phyloP scores from a whole-genome alignment of 164 flowering plant species.

The Paratinospora sagittata region DNA sequence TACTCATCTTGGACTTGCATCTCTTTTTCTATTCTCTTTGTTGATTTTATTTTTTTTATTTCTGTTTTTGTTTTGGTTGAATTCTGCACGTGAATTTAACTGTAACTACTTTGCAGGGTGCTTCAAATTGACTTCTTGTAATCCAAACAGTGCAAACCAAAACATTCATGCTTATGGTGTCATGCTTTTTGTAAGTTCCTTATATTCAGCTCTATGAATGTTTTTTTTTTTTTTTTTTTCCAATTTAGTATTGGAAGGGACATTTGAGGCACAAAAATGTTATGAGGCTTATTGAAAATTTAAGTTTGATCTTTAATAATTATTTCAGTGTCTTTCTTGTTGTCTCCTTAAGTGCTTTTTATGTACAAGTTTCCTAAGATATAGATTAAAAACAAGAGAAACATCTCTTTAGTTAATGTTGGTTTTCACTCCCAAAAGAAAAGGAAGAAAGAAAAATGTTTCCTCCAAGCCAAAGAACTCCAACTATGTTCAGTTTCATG shows the following conservation, averaged over 20 bases:
- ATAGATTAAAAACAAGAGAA: too few species aligned
- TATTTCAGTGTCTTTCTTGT: too few species aligned
- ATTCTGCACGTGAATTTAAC: slow-evolving; percentile 1
- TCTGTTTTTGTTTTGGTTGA: not conserved
- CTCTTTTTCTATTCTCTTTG: not conserved
- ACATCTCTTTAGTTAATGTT: too few species aligned
- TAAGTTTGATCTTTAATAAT: too few species aligned
- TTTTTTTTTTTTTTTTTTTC: not conserved
- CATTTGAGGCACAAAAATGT: not conserved
- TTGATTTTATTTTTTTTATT: not conserved
- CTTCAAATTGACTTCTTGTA: slow-evolving; percentile 64
- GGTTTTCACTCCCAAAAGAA: too few species aligned
- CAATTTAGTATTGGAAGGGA: not conserved
- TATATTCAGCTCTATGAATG: not conserved
- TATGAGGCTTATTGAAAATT: too few species aligned
- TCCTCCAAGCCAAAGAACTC: not conserved
- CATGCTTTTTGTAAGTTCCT: slow-evolving; percentile 67
- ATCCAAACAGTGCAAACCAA: slow-evolving; percentile 58
- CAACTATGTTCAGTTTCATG: not conserved
- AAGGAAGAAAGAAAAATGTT: not conserved
- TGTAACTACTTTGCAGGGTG: slow-evolving; percentile 45
- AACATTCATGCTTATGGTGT: slow-evolving; percentile 80
- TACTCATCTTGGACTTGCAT: not conserved
- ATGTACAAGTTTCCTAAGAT: too few species aligned
- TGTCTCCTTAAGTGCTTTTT: too few species aligned